Base-by-base conservation (phyloP, 1,284 basidiomycete species). In the Puccinia polysora region DNA sequence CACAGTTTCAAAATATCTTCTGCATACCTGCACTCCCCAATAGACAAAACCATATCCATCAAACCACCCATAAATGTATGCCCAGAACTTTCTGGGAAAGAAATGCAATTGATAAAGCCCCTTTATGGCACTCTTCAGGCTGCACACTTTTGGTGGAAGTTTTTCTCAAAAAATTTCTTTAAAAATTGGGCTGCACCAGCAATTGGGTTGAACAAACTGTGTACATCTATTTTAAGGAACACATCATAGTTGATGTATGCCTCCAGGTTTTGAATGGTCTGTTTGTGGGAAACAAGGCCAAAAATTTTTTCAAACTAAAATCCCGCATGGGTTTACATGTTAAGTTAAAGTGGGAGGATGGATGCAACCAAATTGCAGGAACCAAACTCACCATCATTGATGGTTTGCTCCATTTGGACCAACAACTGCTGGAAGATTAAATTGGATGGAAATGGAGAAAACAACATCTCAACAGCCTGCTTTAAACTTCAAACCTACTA, bases 21-120 rank as follows among this genome's bases (percentile, higher is more conserved):
- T 2, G 58, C 58, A 40, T 60, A 38, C 15, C 38, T 60, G 15
- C 58, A 60, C 38, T 40, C 36, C 23, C 34, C 38, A 7, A 60
- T 45, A 18, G 38, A 60, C 8, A 25, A 60, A 12, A 15, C 36
- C 1, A 25, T 60, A 4, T 60, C 23, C 38, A 60, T 60, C 15
- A 4, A 38, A 1, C 58, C 58, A 14, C 58, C 58, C 1, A 34
- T 38, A 4, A 14, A 38, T 2, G 20, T 45, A 8, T 18, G 8
- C 18, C 40, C 40, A 43, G 40, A 43, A 43, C 40, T 18, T 8
- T 8, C 8, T 8, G 40, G 40, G 18, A 43, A 43, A 43, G 40
- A 8, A 43, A 8, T 43, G 8, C 8, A 43, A 43, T 43, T 43
- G 40, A 43, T 8, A 23, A 18, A 60, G 2, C 25, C 15, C 15